A percentile compares a stretch with the other conserved stretches of the same genome.
phyloP scores from a whole-genome alignment of 768 basidiomycete genomes.

The Lactarius sp. region DNA sequence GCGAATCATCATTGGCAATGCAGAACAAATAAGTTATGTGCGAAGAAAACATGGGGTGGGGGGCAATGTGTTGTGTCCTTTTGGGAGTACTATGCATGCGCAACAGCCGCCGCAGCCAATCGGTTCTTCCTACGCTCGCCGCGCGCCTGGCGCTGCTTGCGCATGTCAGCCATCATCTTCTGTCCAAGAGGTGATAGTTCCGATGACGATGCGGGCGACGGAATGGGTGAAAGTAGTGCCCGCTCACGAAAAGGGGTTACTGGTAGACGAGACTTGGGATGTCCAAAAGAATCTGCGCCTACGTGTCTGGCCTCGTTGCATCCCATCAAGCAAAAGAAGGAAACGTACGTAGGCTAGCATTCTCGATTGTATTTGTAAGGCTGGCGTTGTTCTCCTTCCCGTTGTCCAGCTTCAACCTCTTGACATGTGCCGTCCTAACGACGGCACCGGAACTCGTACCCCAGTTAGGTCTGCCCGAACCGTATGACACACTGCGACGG shows the following conservation, averaged over 20 bases:
- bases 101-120: neutral
- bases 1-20: neutral
- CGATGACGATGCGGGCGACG: slow-evolving; percentile 66
- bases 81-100: slow-evolving; percentile 4
- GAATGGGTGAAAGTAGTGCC: slow-evolving; percentile 36
- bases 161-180: slow-evolving; percentile 62
- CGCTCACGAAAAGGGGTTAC: slow-evolving; percentile 44
- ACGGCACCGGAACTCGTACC: neutral
- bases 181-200: slow-evolving; percentile 67
- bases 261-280: slow-evolving; percentile 28
- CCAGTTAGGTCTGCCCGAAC: neutral
- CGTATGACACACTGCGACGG: slow-evolving; percentile 17
- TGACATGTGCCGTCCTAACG: neutral
- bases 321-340: neutral
- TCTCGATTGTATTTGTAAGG: neutral
- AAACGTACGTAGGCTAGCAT: slow-evolving; percentile 1
- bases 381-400: slow-evolving; percentile 22
- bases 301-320: neutral
- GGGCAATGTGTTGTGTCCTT: neutral
- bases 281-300: slow-evolving; percentile 4
- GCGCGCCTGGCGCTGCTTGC: slow-evolving; percentile 36
- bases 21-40: slow-evolving; percentile 19
- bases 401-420: neutral
- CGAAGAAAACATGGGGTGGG: slow-evolving; percentile 3
- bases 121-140: slow-evolving; percentile 13